Conservation (phyloP, 2,329 filamentous ascomycete species). For the Aspergillus amoenus region DNA sequence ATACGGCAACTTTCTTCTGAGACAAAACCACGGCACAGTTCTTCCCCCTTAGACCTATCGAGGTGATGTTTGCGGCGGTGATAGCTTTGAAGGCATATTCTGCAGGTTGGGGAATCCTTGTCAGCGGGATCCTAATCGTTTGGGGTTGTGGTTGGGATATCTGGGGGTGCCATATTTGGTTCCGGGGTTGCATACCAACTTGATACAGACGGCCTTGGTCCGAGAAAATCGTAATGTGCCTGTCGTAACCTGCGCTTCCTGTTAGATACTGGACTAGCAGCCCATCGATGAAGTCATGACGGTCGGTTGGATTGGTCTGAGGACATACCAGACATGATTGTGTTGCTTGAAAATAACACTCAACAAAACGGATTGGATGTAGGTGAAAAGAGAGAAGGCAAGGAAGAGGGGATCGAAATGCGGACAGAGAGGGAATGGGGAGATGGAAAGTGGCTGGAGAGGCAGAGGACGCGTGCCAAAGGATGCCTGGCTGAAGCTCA, state of each 20-base stretch:
- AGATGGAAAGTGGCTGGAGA: conserved; percentile 23
- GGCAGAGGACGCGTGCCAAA: conserved; percentile 33
- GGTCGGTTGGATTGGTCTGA: conserved; percentile 9
- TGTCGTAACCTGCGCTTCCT: conserved; percentile 90
- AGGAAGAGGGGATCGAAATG: conserved; percentile 4
- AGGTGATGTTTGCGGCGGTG: conserved; percentile 98
- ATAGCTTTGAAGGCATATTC: conserved; percentile 99
- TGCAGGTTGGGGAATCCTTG: conserved; percentile 43
- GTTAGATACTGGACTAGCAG: conserved; percentile 28
- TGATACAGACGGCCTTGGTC: conserved; percentile 98
- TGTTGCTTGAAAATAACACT: conserved; percentile 16
- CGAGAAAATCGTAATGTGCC: conserved; percentile 99
- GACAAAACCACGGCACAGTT: conserved; percentile 95
- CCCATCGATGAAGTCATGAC: conserved; percentile 31
- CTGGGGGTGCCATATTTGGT: not conserved
- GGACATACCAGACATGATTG: conserved; percentile 47
- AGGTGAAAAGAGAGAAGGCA: not conserved
- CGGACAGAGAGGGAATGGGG: conserved; percentile 19
- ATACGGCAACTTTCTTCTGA: conserved; percentile 98
- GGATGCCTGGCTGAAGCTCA: conserved; percentile 38
- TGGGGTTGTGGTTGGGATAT: conserved; percentile 7
- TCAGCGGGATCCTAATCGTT: conserved; percentile 22
- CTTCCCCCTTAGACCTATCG: conserved; percentile 92
- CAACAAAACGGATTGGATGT: conserved; percentile 10
- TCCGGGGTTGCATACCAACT: conserved; percentile 68